These are phyloP conservation scores for Termitomyces titanicus DNA, from an alignment of 768 basidiomycete genomes.

Conservation along the genomic window DNA sequence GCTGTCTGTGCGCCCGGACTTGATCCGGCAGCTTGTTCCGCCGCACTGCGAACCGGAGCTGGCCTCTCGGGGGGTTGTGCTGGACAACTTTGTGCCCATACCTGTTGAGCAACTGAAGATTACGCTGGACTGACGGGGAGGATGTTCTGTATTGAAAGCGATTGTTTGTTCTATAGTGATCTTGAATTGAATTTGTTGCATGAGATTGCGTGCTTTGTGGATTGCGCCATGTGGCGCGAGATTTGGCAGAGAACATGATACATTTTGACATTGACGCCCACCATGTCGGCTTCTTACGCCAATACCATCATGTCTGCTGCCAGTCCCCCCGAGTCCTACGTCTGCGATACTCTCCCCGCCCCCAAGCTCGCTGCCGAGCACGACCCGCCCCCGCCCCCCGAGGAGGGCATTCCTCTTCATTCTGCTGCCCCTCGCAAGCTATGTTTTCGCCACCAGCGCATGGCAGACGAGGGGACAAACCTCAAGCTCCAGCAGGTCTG, in stretches of 20 bases:
- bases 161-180: conserved; percentile 24
- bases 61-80: conserved; percentile 76
- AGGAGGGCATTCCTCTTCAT: conserved; percentile 18
- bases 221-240: conserved; percentile 47
- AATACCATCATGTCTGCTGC: conserved; percentile 22
- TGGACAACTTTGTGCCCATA: conserved; percentile 95
- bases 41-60: conserved; percentile 87
- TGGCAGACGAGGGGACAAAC: conserved; percentile 95
- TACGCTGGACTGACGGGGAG: conserved; percentile 71
- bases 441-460: conserved; percentile 91
- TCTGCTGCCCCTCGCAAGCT: conserved; percentile 62
- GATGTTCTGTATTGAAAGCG: conserved; percentile 9
- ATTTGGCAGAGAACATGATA: conserved; percentile 15
- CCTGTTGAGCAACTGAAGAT: conserved; percentile 94
- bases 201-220: conserved; percentile 13
- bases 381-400: conserved; percentile 16
- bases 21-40: conserved; percentile 90
- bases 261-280: conserved; percentile 3
- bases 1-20: conserved; percentile 92
- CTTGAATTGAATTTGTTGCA: conserved; percentile 38
- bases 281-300: background rate
- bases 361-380: conserved; percentile 42
- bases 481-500: conserved; percentile 83
- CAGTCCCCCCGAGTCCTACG: conserved; percentile 33
- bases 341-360: conserved; percentile 72